Evolutionary conservation across 179 eudicot species (phyloP).

Genomic region (Nepenthes alata): DNA sequence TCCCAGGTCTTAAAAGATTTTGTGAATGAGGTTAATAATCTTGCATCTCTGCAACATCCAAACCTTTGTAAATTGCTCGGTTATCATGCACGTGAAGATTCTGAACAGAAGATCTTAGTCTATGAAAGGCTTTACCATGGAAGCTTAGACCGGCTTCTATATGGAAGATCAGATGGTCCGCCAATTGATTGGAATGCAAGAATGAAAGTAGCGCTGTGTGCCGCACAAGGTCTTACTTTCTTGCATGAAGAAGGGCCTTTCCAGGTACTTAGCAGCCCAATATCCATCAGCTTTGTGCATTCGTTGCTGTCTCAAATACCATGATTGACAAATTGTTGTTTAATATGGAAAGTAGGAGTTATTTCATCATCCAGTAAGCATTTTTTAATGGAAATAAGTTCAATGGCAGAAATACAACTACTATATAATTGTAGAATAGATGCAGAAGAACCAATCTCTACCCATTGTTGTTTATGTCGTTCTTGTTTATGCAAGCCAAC

Average conservation of each 20-base stretch:
- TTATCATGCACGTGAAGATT: constrained; percentile 79
- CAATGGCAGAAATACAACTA: no score
- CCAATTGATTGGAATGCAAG: constrained; percentile 86
- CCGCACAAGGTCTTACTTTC: constrained; percentile 88
- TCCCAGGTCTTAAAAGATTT: constrained; percentile 69
- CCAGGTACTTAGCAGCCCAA: constrained; percentile 42
- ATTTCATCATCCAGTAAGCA: no score
- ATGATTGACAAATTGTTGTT: not conserved
- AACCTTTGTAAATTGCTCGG: constrained; percentile 80
- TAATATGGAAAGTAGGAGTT: no score
- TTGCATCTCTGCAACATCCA: constrained; percentile 79
- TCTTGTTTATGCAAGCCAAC: no score
- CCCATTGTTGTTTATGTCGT: no score
- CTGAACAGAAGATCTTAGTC: constrained; percentile 72
- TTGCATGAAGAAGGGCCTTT: constrained; percentile 97
- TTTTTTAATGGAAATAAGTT: no score
- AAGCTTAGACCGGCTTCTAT: constrained; percentile 70
- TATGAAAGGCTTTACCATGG: constrained; percentile 92
- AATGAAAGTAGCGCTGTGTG: constrained; percentile 77
- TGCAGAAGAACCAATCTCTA: no score
- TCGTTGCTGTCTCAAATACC: not conserved
- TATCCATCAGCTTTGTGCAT: no score
- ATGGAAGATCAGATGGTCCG: constrained; percentile 71
- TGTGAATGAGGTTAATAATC: constrained; percentile 65
- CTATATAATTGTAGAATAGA: no score